These are phyloP conservation scores for Trichoderma oligosporum DNA, from an alignment of 2,329 filamentous ascomycete species.

Conservation along the genomic window DNA sequence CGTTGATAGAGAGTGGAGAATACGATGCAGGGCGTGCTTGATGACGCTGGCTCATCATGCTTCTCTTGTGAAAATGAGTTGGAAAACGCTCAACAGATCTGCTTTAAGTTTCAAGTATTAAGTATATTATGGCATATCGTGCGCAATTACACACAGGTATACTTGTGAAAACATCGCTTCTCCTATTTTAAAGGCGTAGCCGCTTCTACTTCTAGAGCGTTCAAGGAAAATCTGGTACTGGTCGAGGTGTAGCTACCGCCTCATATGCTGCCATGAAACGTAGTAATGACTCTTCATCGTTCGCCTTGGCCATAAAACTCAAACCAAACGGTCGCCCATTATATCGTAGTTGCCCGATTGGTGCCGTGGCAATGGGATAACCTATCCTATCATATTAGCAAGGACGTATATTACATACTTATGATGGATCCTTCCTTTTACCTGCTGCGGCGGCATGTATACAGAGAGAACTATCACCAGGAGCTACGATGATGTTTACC, in stretches of 20 bases:
- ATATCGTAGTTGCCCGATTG: slow-evolving; percentile 17
- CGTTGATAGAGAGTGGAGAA: not conserved
- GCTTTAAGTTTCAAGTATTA: too few species aligned
- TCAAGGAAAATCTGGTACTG: slow-evolving; percentile 16
- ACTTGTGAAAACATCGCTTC: too few species aligned
- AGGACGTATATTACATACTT: not conserved
- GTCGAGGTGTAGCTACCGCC: slow-evolving; percentile 8
- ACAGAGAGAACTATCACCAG: slow-evolving; percentile 20
- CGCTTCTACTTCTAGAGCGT: too few species aligned
- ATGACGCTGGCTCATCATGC: too few species aligned
- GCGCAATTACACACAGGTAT: too few species aligned
- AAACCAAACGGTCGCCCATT: slow-evolving; percentile 23
- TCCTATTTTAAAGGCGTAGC: not conserved
- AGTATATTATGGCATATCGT: too few species aligned
- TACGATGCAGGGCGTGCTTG: not conserved
- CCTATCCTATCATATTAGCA: slow-evolving; percentile 10
- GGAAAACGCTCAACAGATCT: too few species aligned
- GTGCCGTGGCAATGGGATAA: slow-evolving; percentile 20
- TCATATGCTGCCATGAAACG: slow-evolving; percentile 22
- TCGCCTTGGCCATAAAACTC: slow-evolving; percentile 17
- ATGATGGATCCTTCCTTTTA: not conserved
- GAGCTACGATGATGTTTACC: slow-evolving; percentile 18
- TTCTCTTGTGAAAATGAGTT: too few species aligned
- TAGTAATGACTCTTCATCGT: slow-evolving; percentile 18
- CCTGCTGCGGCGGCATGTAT: slow-evolving; percentile 22